phyloP scores from a whole-genome alignment of 225 moss, liverwort and hornwort genomes.

The Physcomitrium patens region DNA sequence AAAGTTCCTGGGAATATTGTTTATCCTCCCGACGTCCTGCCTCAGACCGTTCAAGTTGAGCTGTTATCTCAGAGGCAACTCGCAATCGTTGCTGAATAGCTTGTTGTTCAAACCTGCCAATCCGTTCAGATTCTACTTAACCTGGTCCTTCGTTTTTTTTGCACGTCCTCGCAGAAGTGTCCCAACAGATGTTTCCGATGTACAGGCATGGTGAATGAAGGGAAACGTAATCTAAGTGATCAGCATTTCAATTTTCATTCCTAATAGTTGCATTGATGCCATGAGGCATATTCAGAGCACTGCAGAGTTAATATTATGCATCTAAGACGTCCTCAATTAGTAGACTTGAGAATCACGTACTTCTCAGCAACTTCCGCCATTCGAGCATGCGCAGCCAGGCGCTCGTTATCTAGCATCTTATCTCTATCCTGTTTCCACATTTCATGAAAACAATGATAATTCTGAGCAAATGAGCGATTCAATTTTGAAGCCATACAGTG shows the following conservation, averaged over 20 bases:
- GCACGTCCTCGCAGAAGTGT: background rate
- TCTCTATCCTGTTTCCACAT: slow-evolving; percentile 73
- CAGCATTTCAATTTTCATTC: too few relatives aligned
- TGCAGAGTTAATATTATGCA: background rate
- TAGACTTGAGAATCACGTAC: slow-evolving; percentile 33
- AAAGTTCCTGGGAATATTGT: slow-evolving; percentile 67
- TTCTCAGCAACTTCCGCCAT: slow-evolving; percentile 88
- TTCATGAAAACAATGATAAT: slow-evolving; percentile 25
- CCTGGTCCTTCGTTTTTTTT: background rate
- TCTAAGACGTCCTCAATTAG: background rate
- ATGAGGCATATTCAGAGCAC: background rate
- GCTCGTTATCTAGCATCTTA: slow-evolving; percentile 84
- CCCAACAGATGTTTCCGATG: too few relatives aligned
- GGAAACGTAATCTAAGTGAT: too few relatives aligned
- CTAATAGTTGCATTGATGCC: too few relatives aligned
- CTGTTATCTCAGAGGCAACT: slow-evolving; percentile 72
- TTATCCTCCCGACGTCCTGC: slow-evolving; percentile 75
- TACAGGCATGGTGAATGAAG: too few relatives aligned
- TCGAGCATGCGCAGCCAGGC: slow-evolving; percentile 71
- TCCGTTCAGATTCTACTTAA: slow-evolving; percentile 18
- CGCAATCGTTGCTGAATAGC: slow-evolving; percentile 83
- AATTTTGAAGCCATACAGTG: too few relatives aligned
- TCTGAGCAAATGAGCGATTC: too few relatives aligned
- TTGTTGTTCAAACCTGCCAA: slow-evolving; percentile 86
- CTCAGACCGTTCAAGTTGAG: slow-evolving; percentile 77